Percentiles rank a stretch among this genome's conserved stretches.
Evolutionary conservation across 306 rosid genomes (phyloP).

Genomic region (Geum urbanum): DNA sequence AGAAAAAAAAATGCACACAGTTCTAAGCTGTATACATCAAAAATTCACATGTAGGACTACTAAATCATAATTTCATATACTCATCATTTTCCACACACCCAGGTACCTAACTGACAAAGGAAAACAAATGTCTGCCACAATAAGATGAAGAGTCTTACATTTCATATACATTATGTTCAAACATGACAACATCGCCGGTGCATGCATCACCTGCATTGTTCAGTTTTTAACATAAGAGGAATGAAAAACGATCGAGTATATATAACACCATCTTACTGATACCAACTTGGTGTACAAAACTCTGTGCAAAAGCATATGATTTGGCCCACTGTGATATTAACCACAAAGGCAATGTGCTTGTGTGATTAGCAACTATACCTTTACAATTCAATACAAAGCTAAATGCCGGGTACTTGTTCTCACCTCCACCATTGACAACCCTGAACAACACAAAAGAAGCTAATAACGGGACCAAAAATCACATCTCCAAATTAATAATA

Average conservation of each 20-base stretch:
- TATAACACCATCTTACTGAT: background rate
- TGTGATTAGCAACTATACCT: constrained; percentile 36
- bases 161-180: constrained; percentile 84
- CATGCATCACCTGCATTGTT: constrained; percentile 99
- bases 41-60: constrained; percentile 3
- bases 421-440: constrained; percentile 73
- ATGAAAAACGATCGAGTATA: background rate
- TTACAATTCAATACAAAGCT: constrained; percentile 72
- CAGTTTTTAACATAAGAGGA: constrained; percentile 5
- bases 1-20: background rate
- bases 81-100: background rate
- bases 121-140: background rate
- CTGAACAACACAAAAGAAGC: constrained; percentile 39
- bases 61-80: constrained; percentile 11
- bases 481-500: constrained; percentile 3
- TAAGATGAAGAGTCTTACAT: constrained; percentile 50
- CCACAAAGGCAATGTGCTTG: too few relatives aligned
- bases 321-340: background rate
- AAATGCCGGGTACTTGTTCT: constrained; percentile 57
- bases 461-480: constrained; percentile 7
- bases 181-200: constrained; percentile 80
- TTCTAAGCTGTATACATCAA: background rate
- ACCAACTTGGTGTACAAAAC: background rate
- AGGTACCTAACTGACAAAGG: constrained; percentile 9
- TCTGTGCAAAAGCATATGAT: too few relatives aligned